These are phyloP conservation scores for Phylloporus sp. DNA, from an alignment of 768 basidiomycete genomes.

Conservation along the genomic window DNA sequence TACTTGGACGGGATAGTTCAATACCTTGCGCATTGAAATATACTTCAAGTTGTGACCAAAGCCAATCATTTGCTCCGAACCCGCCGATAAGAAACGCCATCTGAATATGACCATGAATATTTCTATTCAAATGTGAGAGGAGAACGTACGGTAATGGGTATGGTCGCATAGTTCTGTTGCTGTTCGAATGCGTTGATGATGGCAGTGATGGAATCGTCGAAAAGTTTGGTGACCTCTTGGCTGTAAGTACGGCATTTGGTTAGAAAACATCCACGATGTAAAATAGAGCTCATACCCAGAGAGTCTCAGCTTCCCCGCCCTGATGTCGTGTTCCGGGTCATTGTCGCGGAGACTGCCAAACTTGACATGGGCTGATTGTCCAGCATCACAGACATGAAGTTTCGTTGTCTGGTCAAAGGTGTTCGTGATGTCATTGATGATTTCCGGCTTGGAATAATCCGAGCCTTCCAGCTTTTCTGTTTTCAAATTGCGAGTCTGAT, in stretches of 20 bases:
- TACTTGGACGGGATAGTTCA: constrained; percentile 43
- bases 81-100: constrained; percentile 48
- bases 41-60: constrained; percentile 38
- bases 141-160: constrained; percentile 28
- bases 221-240: constrained; percentile 35
- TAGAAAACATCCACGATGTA: neutral
- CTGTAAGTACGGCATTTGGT: constrained; percentile 15
- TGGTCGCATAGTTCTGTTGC: constrained; percentile 18
- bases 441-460: constrained; percentile 23
- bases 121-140: neutral
- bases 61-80: constrained; percentile 45
- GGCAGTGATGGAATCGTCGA: constrained; percentile 37
- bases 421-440: constrained; percentile 30
- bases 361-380: constrained; percentile 34
- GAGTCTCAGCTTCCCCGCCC: constrained; percentile 32
- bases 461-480: constrained; percentile 28
- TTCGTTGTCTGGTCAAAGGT: constrained; percentile 37
- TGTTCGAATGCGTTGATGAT: constrained; percentile 31
- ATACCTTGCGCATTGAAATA: constrained; percentile 34
- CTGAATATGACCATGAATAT: neutral
- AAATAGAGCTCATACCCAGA: constrained; percentile 23
- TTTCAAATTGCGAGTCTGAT: neutral
- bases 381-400: constrained; percentile 32
- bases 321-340: constrained; percentile 30
- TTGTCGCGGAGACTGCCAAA: constrained; percentile 37